Evolutionary conservation across 2,329 filamentous ascomycete genomes (phyloP).

Genomic region (Helicocarpus griseus): DNA sequence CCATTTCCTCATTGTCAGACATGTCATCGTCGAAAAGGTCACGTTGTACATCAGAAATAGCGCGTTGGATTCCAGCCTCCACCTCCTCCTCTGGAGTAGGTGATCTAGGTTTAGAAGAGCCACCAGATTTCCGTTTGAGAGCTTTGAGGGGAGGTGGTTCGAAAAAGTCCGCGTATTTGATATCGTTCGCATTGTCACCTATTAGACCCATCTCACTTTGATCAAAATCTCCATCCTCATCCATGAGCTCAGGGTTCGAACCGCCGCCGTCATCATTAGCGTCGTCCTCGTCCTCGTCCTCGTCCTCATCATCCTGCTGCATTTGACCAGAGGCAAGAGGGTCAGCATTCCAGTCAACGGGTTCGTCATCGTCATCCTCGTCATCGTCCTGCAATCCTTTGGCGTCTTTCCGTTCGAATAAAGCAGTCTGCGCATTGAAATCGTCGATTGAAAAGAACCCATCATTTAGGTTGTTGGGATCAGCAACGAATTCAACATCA

Average conservation of each 20-base stretch:
- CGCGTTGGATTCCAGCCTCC: slow-evolving; percentile 60
- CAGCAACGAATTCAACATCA: slow-evolving; percentile 45
- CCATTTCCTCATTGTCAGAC: slow-evolving; percentile 48
- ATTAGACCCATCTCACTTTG: slow-evolving; percentile 26
- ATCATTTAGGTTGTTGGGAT: slow-evolving; percentile 83
- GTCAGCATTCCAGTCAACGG: slow-evolving; percentile 78
- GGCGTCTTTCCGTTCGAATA: slow-evolving; percentile 76
- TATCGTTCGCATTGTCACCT: slow-evolving; percentile 63
- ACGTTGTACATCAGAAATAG: slow-evolving; percentile 76
- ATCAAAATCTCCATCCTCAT: slow-evolving; percentile 67
- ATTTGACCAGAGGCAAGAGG: slow-evolving; percentile 45
- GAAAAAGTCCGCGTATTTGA: slow-evolving; percentile 91
- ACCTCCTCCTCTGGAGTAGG: slow-evolving; percentile 33
- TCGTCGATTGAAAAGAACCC: slow-evolving; percentile 97
- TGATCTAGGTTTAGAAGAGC: neutral
- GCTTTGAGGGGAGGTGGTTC: slow-evolving; percentile 61
- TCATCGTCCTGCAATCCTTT: slow-evolving; percentile 63
- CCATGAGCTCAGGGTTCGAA: slow-evolving; percentile 66
- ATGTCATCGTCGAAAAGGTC: slow-evolving; percentile 77
- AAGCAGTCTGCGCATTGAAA: slow-evolving; percentile 90
- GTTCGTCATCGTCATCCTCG: slow-evolving; percentile 67
- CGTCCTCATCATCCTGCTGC: slow-evolving; percentile 16
- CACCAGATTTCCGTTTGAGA: neutral
- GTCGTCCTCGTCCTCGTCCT: slow-evolving; percentile 17
- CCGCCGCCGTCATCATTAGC: slow-evolving; percentile 42